Percentiles rank a stretch among this genome's conserved stretches.
phyloP scores from a whole-genome alignment of 2,329 filamentous ascomycete species.

The Tolypocladium tundrense region DNA sequence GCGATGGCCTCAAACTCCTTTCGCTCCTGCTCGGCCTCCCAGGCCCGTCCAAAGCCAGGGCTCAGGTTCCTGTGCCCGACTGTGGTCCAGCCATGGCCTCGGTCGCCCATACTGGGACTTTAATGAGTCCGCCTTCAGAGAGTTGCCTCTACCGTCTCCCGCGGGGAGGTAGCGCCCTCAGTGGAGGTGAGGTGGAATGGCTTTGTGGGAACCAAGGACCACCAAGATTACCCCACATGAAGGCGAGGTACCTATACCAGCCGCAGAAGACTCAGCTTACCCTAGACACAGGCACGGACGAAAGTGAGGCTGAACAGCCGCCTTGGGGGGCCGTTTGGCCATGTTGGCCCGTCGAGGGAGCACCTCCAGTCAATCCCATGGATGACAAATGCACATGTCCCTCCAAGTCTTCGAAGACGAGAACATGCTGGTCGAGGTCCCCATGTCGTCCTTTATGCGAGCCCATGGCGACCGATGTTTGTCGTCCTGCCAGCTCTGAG shows the following conservation, averaged over 20 bases:
- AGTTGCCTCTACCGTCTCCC: background rate
- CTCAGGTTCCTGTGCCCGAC: conserved; percentile 16
- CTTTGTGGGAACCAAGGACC: background rate
- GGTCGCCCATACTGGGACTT: conserved; percentile 16
- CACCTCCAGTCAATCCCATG: too few relatives aligned
- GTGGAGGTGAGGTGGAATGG: background rate
- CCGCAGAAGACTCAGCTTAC: background rate
- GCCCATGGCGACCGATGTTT: background rate
- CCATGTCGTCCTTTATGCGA: background rate
- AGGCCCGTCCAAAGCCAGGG: conserved; percentile 11
- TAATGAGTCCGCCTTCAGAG: background rate
- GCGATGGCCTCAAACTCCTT: conserved; percentile 19
- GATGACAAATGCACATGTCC: too few relatives aligned
- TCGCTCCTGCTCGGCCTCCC: conserved; percentile 18
- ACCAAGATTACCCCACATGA: background rate
- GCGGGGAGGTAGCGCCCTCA: background rate
- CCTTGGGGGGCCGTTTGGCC: background rate
- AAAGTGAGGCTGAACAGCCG: background rate
- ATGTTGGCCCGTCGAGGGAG: background rate
- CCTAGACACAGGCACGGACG: background rate
- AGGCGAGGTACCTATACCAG: background rate
- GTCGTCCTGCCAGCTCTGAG: background rate
- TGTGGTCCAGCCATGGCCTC: conserved; percentile 20
- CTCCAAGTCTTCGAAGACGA: background rate
- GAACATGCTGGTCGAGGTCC: background rate